phyloP scores from a whole-genome alignment of 805 yeast genomes.

The Cyberlindnera misumaiensis region DNA sequence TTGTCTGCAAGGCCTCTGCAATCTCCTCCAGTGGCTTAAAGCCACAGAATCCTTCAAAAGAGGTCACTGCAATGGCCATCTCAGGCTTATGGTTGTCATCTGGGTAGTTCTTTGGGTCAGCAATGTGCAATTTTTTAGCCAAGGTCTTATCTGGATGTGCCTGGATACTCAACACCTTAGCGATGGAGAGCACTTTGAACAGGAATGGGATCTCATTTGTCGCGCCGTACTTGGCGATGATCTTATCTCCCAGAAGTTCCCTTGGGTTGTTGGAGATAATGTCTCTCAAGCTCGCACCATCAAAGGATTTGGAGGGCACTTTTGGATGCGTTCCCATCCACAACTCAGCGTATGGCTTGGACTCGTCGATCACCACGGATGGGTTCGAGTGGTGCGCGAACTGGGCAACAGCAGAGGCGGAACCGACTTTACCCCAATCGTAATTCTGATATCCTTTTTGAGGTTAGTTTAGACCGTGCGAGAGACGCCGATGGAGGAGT shows the following conservation, averaged over 20 bases:
- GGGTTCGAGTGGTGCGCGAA: slow-evolving; percentile 72
- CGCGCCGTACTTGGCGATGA: slow-evolving; percentile 62
- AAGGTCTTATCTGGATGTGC: slow-evolving; percentile 95
- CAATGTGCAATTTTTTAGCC: slow-evolving; percentile 65
- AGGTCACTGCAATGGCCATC: slow-evolving; percentile 96
- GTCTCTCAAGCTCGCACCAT: slow-evolving; percentile 58
- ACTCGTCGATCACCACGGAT: slow-evolving; percentile 51
- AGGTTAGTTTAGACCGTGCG: too few relatives aligned
- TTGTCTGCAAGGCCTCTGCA: slow-evolving; percentile 54
- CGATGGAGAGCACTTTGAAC: slow-evolving; percentile 89
- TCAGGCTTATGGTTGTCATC: slow-evolving; percentile 99
- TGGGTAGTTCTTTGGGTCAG: slow-evolving; percentile 91
- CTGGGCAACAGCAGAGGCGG: slow-evolving; percentile 80
- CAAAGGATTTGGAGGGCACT: slow-evolving; percentile 62
- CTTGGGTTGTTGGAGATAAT: slow-evolving; percentile 55
- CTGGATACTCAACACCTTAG: slow-evolving; percentile 89
- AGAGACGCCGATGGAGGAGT: neutral
- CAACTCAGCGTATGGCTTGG: slow-evolving; percentile 89
- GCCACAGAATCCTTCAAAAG: slow-evolving; percentile 96
- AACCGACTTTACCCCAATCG: slow-evolving; percentile 87
- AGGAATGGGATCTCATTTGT: slow-evolving; percentile 77
- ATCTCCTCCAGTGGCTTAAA: slow-evolving; percentile 85
- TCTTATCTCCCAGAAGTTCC: slow-evolving; percentile 46
- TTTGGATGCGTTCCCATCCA: slow-evolving; percentile 99
- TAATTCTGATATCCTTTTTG: slow-evolving; percentile 61